Base-by-base conservation (phyloP, 1,139 yeast genomes). In the Suzukiozyma palmioleophila region DNA sequence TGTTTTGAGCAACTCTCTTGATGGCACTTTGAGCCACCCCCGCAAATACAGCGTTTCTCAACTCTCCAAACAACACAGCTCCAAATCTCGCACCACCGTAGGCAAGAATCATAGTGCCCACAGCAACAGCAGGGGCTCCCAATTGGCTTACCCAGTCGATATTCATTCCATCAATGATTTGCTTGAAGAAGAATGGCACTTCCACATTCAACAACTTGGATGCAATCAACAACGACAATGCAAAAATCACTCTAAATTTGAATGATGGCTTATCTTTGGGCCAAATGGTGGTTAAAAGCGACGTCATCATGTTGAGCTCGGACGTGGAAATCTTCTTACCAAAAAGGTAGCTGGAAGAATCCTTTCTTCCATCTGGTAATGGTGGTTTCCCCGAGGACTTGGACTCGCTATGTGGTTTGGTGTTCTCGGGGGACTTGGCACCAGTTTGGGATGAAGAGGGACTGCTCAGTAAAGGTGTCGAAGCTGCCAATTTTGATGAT, bases 21-120 rank as follows among this genome's bases (percentile, higher is more conserved):
- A 94, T 92, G 12, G 99, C 97, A 51, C 83, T 80, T 60, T 92
- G 99, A 4, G 97, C 95, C 18, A 94, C 98, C 32, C 86, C 78
- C 1, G 98, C 97, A 66, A 92, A 92, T 8, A 92, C 81, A 1
- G 98, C 98, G 59, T 92, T 92, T 52, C 97, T 69, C 48, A 92
- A 69, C 59, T 92, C 98, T 24, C 97, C 98, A 63, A 92, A 87
- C 12, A 92, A 63, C 2, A 90, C 95, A 3, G 98, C 85, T 15
- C 97, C 97, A 57, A 94, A 89, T 44, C 98, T 69, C 1, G 97
- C 95, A 13, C 87, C 81, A 37, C 99, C 99, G 57, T 92, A 90
- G 0, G 96, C 95, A 21, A 92, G 53, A 26, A 92, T 80, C 40
- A 90, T 73, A 2, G 90, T 75, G 3, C 87, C 90, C 29, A 85